Percentiles rank a stretch among this genome's conserved stretches.
These are phyloP conservation scores for Luvunga scandens DNA, from an alignment of 345 rosid species.

Conservation along the genomic window DNA sequence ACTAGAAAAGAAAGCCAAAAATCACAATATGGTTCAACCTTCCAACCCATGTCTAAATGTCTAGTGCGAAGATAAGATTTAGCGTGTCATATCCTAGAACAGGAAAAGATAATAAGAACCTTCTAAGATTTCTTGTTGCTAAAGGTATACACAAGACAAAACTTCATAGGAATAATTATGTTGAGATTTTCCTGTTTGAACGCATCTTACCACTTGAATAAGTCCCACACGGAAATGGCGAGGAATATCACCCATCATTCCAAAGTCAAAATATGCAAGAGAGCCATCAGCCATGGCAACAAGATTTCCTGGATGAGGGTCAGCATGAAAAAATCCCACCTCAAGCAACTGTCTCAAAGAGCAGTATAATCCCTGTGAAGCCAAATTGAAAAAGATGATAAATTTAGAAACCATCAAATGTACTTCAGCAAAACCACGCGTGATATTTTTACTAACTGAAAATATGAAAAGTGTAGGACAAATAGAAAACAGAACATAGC, in stretches of 20 bases:
- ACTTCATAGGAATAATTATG: neutral
- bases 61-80: neutral
- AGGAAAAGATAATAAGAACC: neutral
- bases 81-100: neutral
- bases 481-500: neutral
- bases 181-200: constrained; percentile 1
- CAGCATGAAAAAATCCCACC: constrained; percentile 97
- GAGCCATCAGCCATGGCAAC: constrained; percentile 66
- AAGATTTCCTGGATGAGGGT: constrained; percentile 99
- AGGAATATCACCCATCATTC: constrained; percentile 98
- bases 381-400: constrained; percentile 9
- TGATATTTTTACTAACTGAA: neutral
- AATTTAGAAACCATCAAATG: neutral
- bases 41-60: neutral
- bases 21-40: neutral
- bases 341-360: constrained; percentile 94
- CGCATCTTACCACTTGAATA: constrained; percentile 72
- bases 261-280: constrained; percentile 95
- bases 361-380: constrained; percentile 76
- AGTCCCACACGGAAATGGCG: constrained; percentile 95
- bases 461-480: neutral
- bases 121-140: neutral
- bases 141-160: neutral
- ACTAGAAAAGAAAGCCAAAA: neutral
- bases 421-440: neutral